phyloP scores from a whole-genome alignment of 805 yeast genomes.

The Metschnikowia kunwiensis region DNA sequence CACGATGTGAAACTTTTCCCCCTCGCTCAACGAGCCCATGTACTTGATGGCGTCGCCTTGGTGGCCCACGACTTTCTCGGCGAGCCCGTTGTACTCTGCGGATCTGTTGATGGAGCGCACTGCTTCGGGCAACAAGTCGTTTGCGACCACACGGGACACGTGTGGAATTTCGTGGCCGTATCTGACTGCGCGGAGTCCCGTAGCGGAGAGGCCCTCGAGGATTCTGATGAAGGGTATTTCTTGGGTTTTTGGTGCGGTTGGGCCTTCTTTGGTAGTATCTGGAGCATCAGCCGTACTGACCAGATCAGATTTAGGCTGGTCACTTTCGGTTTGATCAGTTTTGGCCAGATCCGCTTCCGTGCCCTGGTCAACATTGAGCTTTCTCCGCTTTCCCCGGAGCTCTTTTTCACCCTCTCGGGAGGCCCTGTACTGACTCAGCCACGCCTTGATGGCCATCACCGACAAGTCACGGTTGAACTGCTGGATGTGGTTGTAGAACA shows the following conservation, averaged over 20 bases:
- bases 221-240: conserved; percentile 45
- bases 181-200: conserved; percentile 91
- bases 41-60: conserved; percentile 88
- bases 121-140: conserved; percentile 84
- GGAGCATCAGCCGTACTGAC: no score
- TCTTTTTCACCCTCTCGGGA: conserved; percentile 28
- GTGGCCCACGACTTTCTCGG: conserved; percentile 57
- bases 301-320: no score
- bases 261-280: no score
- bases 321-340: no score
- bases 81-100: conserved; percentile 61
- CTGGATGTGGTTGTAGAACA: conserved; percentile 94
- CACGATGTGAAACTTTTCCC: conserved; percentile 68
- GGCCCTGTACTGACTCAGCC: conserved; percentile 61
- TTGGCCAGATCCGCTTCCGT: no score
- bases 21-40: conserved; percentile 52
- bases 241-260: not conserved
- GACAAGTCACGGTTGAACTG: conserved; percentile 94
- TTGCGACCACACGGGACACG: conserved; percentile 74
- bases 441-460: conserved; percentile 79
- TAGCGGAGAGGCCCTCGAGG: conserved; percentile 89
- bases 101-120: conserved; percentile 76
- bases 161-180: conserved; percentile 89
- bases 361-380: not conserved
- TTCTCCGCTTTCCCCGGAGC: conserved; percentile 18